Evolutionary conservation across 257 asterid species (phyloP).

Genomic region (Eustoma russellianum): DNA sequence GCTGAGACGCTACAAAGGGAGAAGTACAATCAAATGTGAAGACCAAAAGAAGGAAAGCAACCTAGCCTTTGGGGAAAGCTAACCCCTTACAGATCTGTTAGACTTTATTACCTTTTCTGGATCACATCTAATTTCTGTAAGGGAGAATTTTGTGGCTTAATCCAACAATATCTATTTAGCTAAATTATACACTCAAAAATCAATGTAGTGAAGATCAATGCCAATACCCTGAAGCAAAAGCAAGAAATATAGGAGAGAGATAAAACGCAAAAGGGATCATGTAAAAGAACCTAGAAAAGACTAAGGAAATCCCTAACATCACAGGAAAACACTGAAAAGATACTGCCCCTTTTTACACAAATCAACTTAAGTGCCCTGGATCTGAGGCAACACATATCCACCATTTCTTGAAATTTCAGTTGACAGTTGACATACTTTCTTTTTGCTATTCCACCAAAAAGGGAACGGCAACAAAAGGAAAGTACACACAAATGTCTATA

Average conservation of each 20-base stretch:
- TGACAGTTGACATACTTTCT: conserved; percentile 19
- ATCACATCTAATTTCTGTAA: conserved; percentile 10
- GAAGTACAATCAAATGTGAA: conserved; percentile 37
- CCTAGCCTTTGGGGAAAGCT: conserved; percentile 15
- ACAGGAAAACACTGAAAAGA: conserved; percentile 62
- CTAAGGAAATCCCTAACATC: conserved; percentile 33
- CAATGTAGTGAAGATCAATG: conserved; percentile 20
- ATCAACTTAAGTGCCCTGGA: conserved; percentile 60
- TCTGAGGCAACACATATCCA: conserved; percentile 80
- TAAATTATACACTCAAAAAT: conserved; percentile 24
- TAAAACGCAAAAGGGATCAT: conserved; percentile 21
- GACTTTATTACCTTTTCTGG: conserved; percentile 17
- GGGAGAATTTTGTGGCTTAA: conserved; percentile 9
- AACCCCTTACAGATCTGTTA: conserved; percentile 16
- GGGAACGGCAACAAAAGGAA: too few species aligned
- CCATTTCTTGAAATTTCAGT: conserved; percentile 31
- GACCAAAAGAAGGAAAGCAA: conserved; percentile 28
- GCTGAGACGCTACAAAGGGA: conserved; percentile 18
- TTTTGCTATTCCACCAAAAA: conserved; percentile 28
- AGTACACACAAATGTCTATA: too few species aligned
- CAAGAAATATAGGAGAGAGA: conserved; percentile 2
- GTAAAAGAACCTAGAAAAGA: conserved; percentile 32
- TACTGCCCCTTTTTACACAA: conserved; percentile 26
- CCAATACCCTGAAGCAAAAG: not conserved
- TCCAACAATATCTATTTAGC: conserved; percentile 5